Evolutionary conservation across 73 alveolate genomes (phyloP), one percentile per base, ranked within the genome.

Genomic region (Uronychia binucleata): DNA sequence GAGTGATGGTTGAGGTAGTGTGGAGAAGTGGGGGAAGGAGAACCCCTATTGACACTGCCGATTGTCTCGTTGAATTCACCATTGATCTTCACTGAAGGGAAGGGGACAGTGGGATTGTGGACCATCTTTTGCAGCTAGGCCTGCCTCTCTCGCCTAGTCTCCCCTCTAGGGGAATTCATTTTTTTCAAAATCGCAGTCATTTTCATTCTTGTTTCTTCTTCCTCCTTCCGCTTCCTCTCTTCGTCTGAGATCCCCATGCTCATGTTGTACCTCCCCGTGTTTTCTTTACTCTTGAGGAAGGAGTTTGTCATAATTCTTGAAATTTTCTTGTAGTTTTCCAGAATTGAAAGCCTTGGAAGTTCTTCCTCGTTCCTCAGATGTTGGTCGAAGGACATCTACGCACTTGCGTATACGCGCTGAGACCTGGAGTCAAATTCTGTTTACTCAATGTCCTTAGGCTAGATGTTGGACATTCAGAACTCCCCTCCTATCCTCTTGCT

Each of bases 91-190:
- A 46, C 67, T 46, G 67, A 46, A 11, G 67, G 67, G 19, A 46
- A 19, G 67, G 67, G 5, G n/a, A 46, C 5, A 19, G 5, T 46
- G 67, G 5, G 5, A 11, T 46, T 5, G n/a, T 46, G 67, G 67
- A 5, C 19, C 67, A 46, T 46, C n/a, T 11, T 5, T 11, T 19
- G 5, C 19, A 11, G 67, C 19, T 46, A 19, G 5, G 5, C n/a
- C 19, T 46, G n/a, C 19, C 67, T 46, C 67, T 46, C n/a, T 46
- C 67, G 5, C 19, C 67, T 46, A 46, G 67, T 46, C 19, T 46
- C 67, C 19, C 67, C 67, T 31, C 89, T 67, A 1, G 89, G 89
- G 30, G 89, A 83, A 58, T 83, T 67, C 89, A 83, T 83, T 31
- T 83, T 78, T 30, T 83, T 83, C 78, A 83, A 34, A 31, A 83